These are phyloP conservation scores for Cladosporium halotolerans DNA, from an alignment of 2,329 filamentous ascomycete species.

Conservation along the genomic window DNA sequence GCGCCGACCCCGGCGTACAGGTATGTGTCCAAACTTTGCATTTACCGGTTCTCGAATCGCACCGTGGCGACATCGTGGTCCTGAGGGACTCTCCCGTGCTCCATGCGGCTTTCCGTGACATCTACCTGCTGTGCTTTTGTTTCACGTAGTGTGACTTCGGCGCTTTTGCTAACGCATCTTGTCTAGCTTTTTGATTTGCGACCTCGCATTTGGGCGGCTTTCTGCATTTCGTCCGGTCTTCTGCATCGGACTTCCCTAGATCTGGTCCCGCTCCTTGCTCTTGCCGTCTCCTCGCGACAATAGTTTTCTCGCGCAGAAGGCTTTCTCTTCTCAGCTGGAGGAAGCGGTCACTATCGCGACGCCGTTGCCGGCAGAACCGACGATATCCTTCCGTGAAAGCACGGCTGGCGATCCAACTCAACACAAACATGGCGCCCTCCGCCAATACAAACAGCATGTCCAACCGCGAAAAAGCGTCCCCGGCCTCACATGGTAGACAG, in stretches of 20 bases:
- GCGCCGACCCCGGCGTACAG: constrained; percentile 7
- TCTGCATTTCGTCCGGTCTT: constrained; percentile 6
- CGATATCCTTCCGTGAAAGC: constrained; percentile 2
- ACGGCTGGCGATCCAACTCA: not conserved
- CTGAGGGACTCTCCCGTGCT: not conserved
- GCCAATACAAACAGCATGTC: constrained; percentile 11
- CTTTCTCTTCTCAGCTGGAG: not conserved
- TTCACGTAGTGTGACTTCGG: constrained; percentile 7
- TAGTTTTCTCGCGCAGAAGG: constrained; percentile 3
- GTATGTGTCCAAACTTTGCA: constrained; percentile 5
- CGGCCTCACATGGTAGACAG: constrained; percentile 1
- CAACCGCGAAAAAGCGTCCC: constrained; percentile 10
- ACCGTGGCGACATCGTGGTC: constrained; percentile 7
- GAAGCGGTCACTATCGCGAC: constrained; percentile 4
- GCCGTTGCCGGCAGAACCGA: constrained; percentile 6
- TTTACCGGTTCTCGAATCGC: constrained; percentile 8
- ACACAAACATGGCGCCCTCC: constrained; percentile 8
- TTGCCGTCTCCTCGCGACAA: not conserved
- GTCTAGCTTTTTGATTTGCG: constrained; percentile 1
- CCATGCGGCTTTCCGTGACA: constrained; percentile 3
- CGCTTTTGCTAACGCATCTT: constrained; percentile 5
- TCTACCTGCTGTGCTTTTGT: constrained; percentile 1
- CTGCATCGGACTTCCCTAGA: not conserved
- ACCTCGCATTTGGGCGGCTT: constrained; percentile 3
- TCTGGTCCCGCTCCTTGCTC: too few species aligned